Evolutionary conservation across 768 basidiomycete species (phyloP), one percentile per base, ranked within the genome.

Genomic region (Boletus speciosus): DNA sequence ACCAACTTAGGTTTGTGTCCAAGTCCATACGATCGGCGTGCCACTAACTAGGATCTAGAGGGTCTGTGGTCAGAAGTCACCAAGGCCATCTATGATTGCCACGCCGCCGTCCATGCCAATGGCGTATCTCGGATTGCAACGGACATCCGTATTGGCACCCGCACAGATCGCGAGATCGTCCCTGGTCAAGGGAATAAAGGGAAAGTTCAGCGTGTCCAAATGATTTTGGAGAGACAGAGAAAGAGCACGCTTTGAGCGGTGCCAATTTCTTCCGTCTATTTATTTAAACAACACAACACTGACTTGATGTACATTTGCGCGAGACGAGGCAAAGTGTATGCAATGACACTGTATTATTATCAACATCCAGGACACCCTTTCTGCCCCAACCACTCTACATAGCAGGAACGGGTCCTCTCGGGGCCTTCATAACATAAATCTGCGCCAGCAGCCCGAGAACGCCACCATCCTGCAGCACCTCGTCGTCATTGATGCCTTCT

Each of bases 111-210:
- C 6, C 93, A 95, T 58, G 82, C 80, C 1, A 79, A 81, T 66
- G 90, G 90, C 23, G 80, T 82, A 0, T 82, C 83, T 15, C 83
- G 87, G 48, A 80, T 94, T 49, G 90, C 90, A 11, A 96, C 95
- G 12, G 95, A 98, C 72, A 89, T 98, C 55, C 86, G 96, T 27
- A 95, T 98, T 49, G 96, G 96, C 40, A 98, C 96, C 1, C 84
- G 95, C 43, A 78, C 81, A 23, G 84, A 95, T 70, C 81, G 85
- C 55, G 74, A 79, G 37, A 78, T 86, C 16, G 70, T 72, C 5
- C 76, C 78, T 1, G 88, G 86, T 6, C 75, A 81, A 41, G 93
- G 87, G 7, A 97, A 97, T 60, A 83, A 83, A 21, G 75, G 73
- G 49, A 98, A 98, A 67, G 81, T 97, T 15, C 76, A 77, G 47